Conservation (phyloP, 148 eudicot genomes). For the Simmondsia chinensis region DNA sequence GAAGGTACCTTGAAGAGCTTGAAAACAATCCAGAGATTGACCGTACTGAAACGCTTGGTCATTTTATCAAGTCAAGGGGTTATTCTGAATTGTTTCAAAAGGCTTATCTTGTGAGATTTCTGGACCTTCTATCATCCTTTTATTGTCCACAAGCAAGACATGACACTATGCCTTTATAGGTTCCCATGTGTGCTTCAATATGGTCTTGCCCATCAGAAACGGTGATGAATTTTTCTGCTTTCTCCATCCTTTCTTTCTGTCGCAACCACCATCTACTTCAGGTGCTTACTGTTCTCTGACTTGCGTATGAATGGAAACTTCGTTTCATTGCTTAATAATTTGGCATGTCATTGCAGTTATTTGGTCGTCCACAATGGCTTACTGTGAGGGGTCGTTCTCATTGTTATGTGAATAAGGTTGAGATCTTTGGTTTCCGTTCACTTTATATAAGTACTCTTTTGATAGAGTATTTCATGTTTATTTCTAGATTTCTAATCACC, state of each 20-base stretch:
- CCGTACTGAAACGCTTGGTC: conserved; percentile 64
- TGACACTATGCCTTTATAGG: conserved; percentile 20
- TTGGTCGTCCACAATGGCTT: conserved; percentile 49
- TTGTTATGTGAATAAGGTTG: conserved; percentile 35
- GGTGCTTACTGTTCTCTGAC: conserved; percentile 23
- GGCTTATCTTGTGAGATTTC: conserved; percentile 79
- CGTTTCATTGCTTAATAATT: not conserved
- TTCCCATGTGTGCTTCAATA: conserved; percentile 87
- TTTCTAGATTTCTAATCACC: not conserved
- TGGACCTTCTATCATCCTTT: not conserved
- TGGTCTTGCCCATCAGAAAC: conserved; percentile 89
- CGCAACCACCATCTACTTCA: conserved; percentile 92
- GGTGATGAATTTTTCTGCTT: conserved; percentile 77
- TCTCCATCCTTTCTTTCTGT: conserved; percentile 77
- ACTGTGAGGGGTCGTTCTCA: conserved; percentile 42
- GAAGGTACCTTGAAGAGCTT: conserved; percentile 77
- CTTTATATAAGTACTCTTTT: not conserved
- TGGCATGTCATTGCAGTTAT: conserved; percentile 17
- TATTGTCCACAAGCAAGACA: not conserved
- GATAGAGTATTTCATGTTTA: not conserved
- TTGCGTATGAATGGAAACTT: not conserved
- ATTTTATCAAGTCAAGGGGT: conserved; percentile 56
- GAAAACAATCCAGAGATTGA: conserved; percentile 67
- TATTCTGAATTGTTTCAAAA: conserved; percentile 85
- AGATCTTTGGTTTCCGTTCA: not conserved